Percentiles rank a stretch among this genome's conserved stretches.
Evolutionary conservation across 2,329 filamentous ascomycete genomes (phyloP).

Genomic region (Ophiocordyceps robertsii): DNA sequence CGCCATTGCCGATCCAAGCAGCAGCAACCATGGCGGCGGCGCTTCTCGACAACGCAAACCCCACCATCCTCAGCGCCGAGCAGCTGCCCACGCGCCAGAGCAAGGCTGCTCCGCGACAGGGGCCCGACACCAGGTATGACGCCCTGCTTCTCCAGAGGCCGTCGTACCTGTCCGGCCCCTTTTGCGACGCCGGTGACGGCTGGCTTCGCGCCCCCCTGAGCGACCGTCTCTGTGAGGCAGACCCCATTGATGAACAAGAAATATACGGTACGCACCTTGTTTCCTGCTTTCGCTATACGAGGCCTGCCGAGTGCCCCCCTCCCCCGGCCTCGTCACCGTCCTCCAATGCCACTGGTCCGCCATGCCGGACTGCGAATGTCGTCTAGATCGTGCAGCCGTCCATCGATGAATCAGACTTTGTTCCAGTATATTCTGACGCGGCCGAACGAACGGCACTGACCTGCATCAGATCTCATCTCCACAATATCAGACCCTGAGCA

Average conservation of each 20-base stretch:
- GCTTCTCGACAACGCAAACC: slow-evolving; percentile 66
- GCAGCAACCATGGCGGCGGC: slow-evolving; percentile 11
- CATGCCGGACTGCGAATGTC: no score
- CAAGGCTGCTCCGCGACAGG: slow-evolving; percentile 30
- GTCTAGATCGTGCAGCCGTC: background rate
- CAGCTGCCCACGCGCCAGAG: slow-evolving; percentile 71
- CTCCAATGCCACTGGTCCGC: no score
- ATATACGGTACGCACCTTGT: slow-evolving; percentile 58
- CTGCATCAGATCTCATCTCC: slow-evolving; percentile 65
- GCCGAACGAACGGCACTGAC: background rate
- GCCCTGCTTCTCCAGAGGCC: slow-evolving; percentile 32
- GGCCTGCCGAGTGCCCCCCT: no score
- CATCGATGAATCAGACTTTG: background rate
- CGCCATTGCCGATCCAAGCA: background rate
- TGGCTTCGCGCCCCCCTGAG: slow-evolving; percentile 23
- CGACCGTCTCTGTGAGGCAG: slow-evolving; percentile 48
- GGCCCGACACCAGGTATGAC: slow-evolving; percentile 33
- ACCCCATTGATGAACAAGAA: slow-evolving; percentile 93
- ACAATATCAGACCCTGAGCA: slow-evolving; percentile 95
- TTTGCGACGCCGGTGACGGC: slow-evolving; percentile 20
- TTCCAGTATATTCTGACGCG: background rate
- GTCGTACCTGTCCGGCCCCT: slow-evolving; percentile 26
- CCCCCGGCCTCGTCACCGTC: no score
- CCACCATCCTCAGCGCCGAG: slow-evolving; percentile 76
- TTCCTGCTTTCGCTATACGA: no score